Percentiles rank a stretch among this genome's conserved stretches.
phyloP scores from a whole-genome alignment of 768 basidiomycete genomes.

The Fibroporia radiculosa region DNA sequence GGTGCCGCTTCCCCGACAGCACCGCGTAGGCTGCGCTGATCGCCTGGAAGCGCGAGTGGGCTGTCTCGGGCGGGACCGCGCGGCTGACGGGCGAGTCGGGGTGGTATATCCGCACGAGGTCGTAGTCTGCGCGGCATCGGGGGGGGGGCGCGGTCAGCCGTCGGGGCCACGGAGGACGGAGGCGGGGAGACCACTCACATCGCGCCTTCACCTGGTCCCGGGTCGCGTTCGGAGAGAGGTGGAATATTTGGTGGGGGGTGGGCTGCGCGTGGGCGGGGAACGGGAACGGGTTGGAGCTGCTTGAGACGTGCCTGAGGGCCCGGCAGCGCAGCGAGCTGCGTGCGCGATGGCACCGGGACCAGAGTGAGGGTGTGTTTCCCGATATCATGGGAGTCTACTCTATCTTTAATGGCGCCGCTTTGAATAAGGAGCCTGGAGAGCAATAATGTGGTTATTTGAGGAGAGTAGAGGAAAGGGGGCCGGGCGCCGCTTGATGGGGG shows the following conservation, averaged over 20 bases:
- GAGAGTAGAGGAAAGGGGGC: too few species aligned
- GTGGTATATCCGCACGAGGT: slow-evolving; percentile 74
- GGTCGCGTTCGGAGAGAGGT: slow-evolving; percentile 27
- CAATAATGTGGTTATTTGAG: too few species aligned
- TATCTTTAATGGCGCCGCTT: too few species aligned
- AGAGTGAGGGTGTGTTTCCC: too few species aligned
- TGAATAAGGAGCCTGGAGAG: too few species aligned
- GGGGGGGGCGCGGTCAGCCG: not conserved
- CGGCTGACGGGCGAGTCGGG: slow-evolving; percentile 53
- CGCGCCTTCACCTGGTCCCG: slow-evolving; percentile 29
- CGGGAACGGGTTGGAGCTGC: slow-evolving; percentile 25
- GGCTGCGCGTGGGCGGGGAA: slow-evolving; percentile 27
- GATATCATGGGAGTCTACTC: too few species aligned
- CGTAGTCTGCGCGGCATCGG: slow-evolving; percentile 47
- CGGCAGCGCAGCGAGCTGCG: not conserved
- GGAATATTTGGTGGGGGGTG: slow-evolving; percentile 33
- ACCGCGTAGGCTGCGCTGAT: slow-evolving; percentile 63
- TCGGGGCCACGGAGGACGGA: too few species aligned
- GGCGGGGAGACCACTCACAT: slow-evolving; percentile 22
- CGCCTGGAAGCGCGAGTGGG: slow-evolving; percentile 60
- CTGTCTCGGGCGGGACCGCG: slow-evolving; percentile 35
- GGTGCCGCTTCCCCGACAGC: slow-evolving; percentile 39
- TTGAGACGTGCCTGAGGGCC: slow-evolving; percentile 4
- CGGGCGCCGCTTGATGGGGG: too few species aligned
- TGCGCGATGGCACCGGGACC: too few species aligned